phyloP scores from a whole-genome alignment of 1,139 yeast species.

The Geotrichum macrosporum region DNA sequence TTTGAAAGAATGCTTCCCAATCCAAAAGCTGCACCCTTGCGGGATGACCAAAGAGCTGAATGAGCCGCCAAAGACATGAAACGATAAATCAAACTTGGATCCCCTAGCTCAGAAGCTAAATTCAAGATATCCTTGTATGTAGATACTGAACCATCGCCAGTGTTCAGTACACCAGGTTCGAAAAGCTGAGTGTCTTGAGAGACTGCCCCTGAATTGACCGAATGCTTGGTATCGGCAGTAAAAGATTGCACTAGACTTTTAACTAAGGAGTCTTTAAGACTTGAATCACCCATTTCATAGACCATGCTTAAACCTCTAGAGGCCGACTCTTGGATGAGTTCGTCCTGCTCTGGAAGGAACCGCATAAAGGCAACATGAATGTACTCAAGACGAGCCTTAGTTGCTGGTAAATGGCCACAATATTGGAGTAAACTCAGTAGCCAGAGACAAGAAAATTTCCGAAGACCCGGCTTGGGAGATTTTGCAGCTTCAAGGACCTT shows the following conservation, averaged over 20 bases:
- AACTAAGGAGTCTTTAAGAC: constrained; percentile 67
- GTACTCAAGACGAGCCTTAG: constrained; percentile 47
- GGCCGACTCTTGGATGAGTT: constrained; percentile 84
- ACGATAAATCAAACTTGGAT: constrained; percentile 87
- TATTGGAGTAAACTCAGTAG: constrained; percentile 72
- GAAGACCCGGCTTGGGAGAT: constrained; percentile 64
- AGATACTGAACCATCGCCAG: constrained; percentile 81
- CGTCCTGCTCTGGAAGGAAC: constrained; percentile 74
- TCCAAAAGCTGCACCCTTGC: constrained; percentile 93
- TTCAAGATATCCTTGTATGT: constrained; percentile 76
- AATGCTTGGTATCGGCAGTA: constrained; percentile 58
- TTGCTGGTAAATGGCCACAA: constrained; percentile 49
- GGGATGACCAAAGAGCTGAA: constrained; percentile 85
- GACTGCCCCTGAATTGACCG: constrained; percentile 63
- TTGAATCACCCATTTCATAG: constrained; percentile 70
- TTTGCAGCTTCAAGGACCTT: constrained; percentile 51
- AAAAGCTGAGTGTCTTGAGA: constrained; percentile 79
- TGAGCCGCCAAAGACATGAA: constrained; percentile 90
- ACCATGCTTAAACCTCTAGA: constrained; percentile 80
- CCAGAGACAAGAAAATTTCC: constrained; percentile 84
- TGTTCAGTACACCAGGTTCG: constrained; percentile 72
- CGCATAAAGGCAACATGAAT: constrained; percentile 71
- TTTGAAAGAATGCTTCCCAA: constrained; percentile 80
- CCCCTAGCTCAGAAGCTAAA: constrained; percentile 91
- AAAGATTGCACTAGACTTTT: constrained; percentile 73